These are phyloP conservation scores for Tolypocladium ovalisporum DNA, from an alignment of 2,329 filamentous ascomycete species.

Conservation along the genomic window DNA sequence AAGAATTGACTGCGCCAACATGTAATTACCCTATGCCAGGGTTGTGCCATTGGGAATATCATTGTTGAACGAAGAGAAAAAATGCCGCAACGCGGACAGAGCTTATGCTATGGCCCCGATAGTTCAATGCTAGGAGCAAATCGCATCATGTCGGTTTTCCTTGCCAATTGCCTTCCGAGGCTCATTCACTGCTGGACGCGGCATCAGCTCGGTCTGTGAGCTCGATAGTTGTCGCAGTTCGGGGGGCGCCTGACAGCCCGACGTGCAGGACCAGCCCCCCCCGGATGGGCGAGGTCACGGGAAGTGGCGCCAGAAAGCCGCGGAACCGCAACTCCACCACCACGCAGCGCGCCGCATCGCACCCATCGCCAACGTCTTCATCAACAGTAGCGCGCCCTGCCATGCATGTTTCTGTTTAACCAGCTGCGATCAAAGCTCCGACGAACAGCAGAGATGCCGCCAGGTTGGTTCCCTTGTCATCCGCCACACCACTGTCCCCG, in stretches of 20 bases:
- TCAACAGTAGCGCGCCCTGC: background rate
- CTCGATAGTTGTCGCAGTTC: no score
- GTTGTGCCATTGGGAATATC: no score
- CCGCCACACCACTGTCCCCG: background rate
- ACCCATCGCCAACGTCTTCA: background rate
- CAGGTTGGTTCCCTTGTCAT: conserved; percentile 11
- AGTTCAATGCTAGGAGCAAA: background rate
- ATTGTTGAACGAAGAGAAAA: no score
- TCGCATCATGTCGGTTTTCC: background rate
- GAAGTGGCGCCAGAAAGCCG: background rate
- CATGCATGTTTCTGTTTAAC: conserved; percentile 3
- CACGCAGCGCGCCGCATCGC: background rate
- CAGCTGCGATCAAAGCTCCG: background rate
- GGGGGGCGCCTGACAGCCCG: background rate
- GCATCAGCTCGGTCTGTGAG: no score
- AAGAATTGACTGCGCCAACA: no score
- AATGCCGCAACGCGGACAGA: background rate
- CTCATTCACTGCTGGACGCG: no score
- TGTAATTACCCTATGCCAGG: no score
- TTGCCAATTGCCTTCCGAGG: no score
- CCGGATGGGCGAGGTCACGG: background rate
- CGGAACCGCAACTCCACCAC: background rate
- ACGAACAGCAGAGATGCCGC: conserved; percentile 11
- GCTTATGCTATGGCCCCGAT: background rate
- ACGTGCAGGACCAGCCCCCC: background rate